These are phyloP conservation scores for Cornus controversa DNA, from an alignment of 148 eudicot species.

Conservation along the genomic window DNA sequence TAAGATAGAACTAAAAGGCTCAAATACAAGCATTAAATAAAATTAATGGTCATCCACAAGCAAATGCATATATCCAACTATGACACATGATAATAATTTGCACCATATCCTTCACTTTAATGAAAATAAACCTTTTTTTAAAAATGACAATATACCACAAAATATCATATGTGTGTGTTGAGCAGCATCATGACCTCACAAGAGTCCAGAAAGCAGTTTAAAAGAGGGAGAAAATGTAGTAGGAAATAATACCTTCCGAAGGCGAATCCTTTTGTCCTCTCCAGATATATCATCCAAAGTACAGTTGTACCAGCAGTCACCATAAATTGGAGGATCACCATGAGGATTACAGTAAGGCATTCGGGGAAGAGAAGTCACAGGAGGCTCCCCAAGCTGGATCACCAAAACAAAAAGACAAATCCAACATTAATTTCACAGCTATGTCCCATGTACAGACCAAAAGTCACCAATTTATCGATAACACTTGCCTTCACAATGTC, in stretches of 20 bases:
- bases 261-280: conserved; percentile 82
- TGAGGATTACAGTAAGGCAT: conserved; percentile 75
- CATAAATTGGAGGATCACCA: conserved; percentile 69
- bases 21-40: background rate
- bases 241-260: conserved; percentile 58
- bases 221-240: conserved; percentile 3
- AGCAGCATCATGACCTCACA: background rate
- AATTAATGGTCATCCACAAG: background rate
- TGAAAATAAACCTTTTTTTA: background rate
- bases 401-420: conserved; percentile 11
- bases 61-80: background rate
- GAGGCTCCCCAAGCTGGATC: conserved; percentile 90
- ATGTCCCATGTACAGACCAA: background rate
- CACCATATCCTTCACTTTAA: conserved; percentile 1
- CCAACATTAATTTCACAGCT: background rate
- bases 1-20: background rate
- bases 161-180: conserved; percentile 1
- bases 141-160: background rate
- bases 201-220: background rate
- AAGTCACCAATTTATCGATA: background rate
- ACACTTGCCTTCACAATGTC: conserved; percentile 84
- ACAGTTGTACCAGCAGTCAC: conserved; percentile 98
- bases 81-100: background rate
- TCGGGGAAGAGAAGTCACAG: conserved; percentile 49
- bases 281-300: conserved; percentile 81